Conservation (phyloP, 2,329 filamentous ascomycete species). For the Xylaria sp. region DNA sequence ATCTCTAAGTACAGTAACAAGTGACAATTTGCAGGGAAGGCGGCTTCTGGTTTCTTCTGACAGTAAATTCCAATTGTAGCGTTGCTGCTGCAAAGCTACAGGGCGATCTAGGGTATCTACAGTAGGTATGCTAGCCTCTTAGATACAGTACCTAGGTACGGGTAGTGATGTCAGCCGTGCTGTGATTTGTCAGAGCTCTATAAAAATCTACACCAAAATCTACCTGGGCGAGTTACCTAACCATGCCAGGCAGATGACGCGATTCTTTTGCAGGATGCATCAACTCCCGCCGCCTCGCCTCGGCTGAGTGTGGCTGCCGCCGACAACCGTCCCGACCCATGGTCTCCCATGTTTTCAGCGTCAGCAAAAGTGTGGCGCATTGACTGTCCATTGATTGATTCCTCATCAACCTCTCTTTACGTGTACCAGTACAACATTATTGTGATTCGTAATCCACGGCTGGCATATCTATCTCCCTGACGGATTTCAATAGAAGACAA, state of each 20-base stretch:
- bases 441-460: constrained; percentile 11
- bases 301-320: constrained; percentile 29
- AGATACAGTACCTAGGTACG: too few species aligned
- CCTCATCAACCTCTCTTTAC: constrained; percentile 19
- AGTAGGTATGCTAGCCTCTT: too few species aligned
- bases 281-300: constrained; percentile 13
- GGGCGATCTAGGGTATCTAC: too few species aligned
- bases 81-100: constrained; percentile 11
- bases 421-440: not conserved
- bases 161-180: constrained; percentile 35
- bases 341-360: not conserved
- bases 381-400: constrained; percentile 5
- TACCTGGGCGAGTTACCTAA: not conserved
- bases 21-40: not conserved
- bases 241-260: constrained; percentile 32
- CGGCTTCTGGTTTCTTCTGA: not conserved
- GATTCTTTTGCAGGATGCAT: constrained; percentile 36
- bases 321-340: constrained; percentile 35
- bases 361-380: constrained; percentile 20
- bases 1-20: not conserved
- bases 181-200: constrained; percentile 40
- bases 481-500: not conserved
- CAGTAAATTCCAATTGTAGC: not conserved
- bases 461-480: not conserved
- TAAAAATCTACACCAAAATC: constrained; percentile 5